Conservation (phyloP, 1,139 yeast genomes). For the Suhomyces guaymorum region DNA sequence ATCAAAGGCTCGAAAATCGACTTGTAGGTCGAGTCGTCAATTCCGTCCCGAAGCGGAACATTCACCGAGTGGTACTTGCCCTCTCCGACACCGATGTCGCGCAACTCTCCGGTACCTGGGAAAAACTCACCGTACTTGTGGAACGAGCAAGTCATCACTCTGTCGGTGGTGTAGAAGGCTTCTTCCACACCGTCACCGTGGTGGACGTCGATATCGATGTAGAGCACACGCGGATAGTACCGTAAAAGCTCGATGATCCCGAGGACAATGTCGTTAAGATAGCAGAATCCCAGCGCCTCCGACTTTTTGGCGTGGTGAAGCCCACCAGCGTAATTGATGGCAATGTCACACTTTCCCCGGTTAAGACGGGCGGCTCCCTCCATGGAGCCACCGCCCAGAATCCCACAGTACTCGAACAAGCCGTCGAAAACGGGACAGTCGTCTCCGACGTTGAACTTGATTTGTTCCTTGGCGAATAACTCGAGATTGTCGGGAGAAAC, state of each 20-base stretch:
- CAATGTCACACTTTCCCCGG: slow-evolving; percentile 91
- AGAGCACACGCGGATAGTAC: slow-evolving; percentile 89
- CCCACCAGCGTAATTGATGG: slow-evolving; percentile 96
- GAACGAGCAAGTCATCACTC: slow-evolving; percentile 97
- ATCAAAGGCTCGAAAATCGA: slow-evolving; percentile 87
- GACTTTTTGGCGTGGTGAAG: slow-evolving; percentile 95
- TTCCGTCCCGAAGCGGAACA: slow-evolving; percentile 89
- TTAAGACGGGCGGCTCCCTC: slow-evolving; percentile 96
- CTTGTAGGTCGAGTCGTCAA: slow-evolving; percentile 84
- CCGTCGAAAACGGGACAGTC: slow-evolving; percentile 98
- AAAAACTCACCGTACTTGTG: slow-evolving; percentile 96
- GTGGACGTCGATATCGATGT: slow-evolving; percentile 93
- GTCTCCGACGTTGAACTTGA: slow-evolving; percentile 93
- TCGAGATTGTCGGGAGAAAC: slow-evolving; percentile 95
- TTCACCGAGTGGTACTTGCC: slow-evolving; percentile 87
- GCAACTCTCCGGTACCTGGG: slow-evolving; percentile 93
- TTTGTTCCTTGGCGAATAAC: slow-evolving; percentile 85
- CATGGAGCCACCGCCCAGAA: slow-evolving; percentile 94
- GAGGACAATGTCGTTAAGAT: slow-evolving; percentile 79
- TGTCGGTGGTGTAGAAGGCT: slow-evolving; percentile 92
- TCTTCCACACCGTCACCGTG: slow-evolving; percentile 99
- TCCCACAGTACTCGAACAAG: slow-evolving; percentile 87
- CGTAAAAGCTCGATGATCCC: slow-evolving; percentile 87
- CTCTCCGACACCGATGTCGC: slow-evolving; percentile 85
- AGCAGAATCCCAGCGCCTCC: slow-evolving; percentile 96